Conservation (phyloP, 768 basidiomycete genomes). For the Fomitopsis serialis region DNA sequence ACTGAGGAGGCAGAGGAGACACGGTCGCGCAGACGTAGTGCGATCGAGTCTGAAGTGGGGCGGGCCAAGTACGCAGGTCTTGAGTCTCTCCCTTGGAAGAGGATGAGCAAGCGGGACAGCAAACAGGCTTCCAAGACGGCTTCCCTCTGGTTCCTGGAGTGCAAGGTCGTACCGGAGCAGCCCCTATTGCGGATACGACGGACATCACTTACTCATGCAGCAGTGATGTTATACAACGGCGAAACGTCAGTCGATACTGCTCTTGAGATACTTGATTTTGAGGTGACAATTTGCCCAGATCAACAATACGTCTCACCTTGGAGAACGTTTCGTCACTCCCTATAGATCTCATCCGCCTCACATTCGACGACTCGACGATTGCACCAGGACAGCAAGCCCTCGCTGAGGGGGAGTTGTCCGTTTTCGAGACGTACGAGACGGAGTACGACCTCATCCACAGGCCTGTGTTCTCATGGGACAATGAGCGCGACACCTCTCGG, state of each 20-base stretch:
- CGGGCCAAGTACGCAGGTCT: slow-evolving; percentile 74
- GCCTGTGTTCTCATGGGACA: slow-evolving; percentile 77
- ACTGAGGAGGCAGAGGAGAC: slow-evolving; percentile 68
- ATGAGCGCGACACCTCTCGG: slow-evolving; percentile 37
- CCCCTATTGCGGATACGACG: slow-evolving; percentile 83
- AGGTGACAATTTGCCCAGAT: slow-evolving; percentile 39
- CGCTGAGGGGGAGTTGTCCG: slow-evolving; percentile 72
- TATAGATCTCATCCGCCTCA: slow-evolving; percentile 80
- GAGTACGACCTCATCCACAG: slow-evolving; percentile 74
- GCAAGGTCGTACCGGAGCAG: slow-evolving; percentile 79
- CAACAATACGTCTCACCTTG: slow-evolving; percentile 76
- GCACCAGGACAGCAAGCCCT: slow-evolving; percentile 70
- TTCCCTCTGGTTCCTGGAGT: slow-evolving; percentile 62
- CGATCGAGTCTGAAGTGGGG: slow-evolving; percentile 58
- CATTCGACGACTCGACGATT: slow-evolving; percentile 89
- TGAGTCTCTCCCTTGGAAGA: slow-evolving; percentile 62
- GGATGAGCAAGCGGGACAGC: slow-evolving; percentile 36
- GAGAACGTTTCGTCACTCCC: slow-evolving; percentile 85
- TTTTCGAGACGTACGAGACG: slow-evolving; percentile 87
- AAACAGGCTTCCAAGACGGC: slow-evolving; percentile 18
- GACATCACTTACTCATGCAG: slow-evolving; percentile 88
- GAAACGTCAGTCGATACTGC: slow-evolving; percentile 58
- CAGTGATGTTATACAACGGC: slow-evolving; percentile 92
- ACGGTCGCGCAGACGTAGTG: slow-evolving; percentile 49
- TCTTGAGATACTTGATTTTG: not conserved